These are phyloP conservation scores for Saposhnikovia divaricata DNA, from an alignment of 129 eudicot species.

Conservation along the genomic window DNA sequence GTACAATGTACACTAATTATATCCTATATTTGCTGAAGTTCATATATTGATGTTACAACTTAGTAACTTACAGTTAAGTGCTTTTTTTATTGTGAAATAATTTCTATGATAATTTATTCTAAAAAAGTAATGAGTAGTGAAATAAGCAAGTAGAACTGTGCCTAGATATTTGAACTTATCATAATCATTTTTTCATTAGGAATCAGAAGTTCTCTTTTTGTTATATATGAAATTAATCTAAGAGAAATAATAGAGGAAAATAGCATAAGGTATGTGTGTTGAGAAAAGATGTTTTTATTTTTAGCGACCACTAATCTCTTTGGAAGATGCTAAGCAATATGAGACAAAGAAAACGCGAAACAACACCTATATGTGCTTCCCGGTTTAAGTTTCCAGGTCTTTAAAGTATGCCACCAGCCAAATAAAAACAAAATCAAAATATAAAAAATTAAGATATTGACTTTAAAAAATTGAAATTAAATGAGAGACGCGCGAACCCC, in stretches of 20 bases:
- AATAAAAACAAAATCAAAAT: too few relatives aligned
- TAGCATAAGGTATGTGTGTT: background rate
- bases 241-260: background rate
- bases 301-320: background rate
- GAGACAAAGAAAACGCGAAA: background rate
- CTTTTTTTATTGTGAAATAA: background rate
- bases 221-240: too few relatives aligned
- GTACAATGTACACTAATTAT: background rate
- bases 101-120: background rate
- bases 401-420: background rate
- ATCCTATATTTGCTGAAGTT: background rate
- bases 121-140: background rate
- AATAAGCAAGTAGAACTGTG: background rate
- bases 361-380: background rate
- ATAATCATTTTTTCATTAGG: background rate
- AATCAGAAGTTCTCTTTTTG: background rate
- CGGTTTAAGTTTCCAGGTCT: background rate
- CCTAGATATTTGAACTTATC: background rate
- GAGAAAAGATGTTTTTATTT: background rate
- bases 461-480: background rate
- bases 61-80: background rate
- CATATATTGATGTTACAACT: background rate
- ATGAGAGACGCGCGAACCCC: background rate
- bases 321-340: background rate
- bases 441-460: background rate